These are phyloP conservation scores for Aaosphaeria arxii DNA, from an alignment of 2,329 filamentous ascomycete species.

Conservation along the genomic window DNA sequence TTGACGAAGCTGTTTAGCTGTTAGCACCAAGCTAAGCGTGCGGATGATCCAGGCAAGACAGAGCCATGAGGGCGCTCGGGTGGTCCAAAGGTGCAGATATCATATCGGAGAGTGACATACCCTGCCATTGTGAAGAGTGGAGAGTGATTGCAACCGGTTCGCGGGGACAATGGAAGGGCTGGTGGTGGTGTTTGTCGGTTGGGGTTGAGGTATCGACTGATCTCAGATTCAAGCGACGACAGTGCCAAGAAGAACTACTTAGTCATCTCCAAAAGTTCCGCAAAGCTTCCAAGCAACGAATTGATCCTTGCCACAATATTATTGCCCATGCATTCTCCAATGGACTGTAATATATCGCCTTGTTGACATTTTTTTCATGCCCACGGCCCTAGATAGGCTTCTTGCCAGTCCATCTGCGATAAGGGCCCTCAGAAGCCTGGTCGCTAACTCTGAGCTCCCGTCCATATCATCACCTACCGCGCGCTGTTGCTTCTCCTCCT, in stretches of 20 bases:
- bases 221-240: constrained; percentile 5
- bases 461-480: constrained; percentile 14
- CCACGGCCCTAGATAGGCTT: constrained; percentile 44
- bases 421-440: constrained; percentile 35
- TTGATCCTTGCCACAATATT: too few species aligned
- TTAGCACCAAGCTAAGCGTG: constrained; percentile 23
- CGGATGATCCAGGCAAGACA: constrained; percentile 4
- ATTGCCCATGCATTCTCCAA: too few species aligned
- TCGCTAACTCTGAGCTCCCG: constrained; percentile 18
- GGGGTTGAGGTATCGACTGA: constrained; percentile 27
- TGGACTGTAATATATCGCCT: too few species aligned
- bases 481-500: constrained; percentile 13
- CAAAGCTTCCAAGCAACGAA: too few species aligned
- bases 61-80: not conserved
- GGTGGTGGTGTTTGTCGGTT: constrained; percentile 18
- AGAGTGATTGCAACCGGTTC: constrained; percentile 22
- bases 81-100: not conserved
- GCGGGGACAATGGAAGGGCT: constrained; percentile 32
- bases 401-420: constrained; percentile 45
- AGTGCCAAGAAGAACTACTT: constrained; percentile 1
- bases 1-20: constrained; percentile 49
- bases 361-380: constrained; percentile 35
- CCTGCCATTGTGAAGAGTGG: constrained; percentile 42
- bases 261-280: constrained; percentile 5
- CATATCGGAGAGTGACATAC: constrained; percentile 28